These are phyloP conservation scores for Cladosporium sp. DNA, from an alignment of 2,329 filamentous ascomycete genomes.

Conservation along the genomic window DNA sequence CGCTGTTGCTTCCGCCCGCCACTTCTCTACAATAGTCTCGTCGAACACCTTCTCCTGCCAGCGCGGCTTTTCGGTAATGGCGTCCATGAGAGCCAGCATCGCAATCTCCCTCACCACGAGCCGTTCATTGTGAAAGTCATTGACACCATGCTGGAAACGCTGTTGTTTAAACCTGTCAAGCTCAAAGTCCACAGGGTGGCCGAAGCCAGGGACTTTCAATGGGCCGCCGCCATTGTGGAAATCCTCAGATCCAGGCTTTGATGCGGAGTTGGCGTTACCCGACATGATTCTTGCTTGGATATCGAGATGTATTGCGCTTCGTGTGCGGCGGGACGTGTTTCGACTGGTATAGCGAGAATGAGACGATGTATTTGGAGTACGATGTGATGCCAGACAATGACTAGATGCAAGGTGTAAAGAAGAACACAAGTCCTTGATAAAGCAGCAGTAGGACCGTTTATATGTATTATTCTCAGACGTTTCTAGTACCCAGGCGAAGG, in stretches of 20 bases:
- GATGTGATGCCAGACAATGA: neutral
- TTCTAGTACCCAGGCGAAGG: neutral
- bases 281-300: no score
- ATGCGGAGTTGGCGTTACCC: neutral
- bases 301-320: no score
- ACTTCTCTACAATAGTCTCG: constrained; percentile 31
- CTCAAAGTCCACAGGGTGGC: neutral
- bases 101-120: constrained; percentile 27
- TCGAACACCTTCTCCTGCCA: constrained; percentile 35
- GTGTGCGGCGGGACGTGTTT: neutral
- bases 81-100: constrained; percentile 35
- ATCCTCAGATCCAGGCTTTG: neutral
- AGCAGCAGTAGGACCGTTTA: neutral
- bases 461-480: neutral
- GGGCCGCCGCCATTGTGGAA: neutral
- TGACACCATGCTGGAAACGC: constrained; percentile 26
- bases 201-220: constrained; percentile 11
- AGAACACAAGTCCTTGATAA: neutral
- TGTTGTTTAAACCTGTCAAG: neutral
- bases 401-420: neutral
- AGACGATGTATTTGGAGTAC: neutral
- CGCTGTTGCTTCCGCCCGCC: constrained; percentile 26
- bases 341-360: neutral
- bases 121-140: constrained; percentile 22
- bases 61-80: constrained; percentile 35